Evolutionary conservation across 2,329 filamentous ascomycete genomes (phyloP).

Genomic region (Alternaria burnsii): DNA sequence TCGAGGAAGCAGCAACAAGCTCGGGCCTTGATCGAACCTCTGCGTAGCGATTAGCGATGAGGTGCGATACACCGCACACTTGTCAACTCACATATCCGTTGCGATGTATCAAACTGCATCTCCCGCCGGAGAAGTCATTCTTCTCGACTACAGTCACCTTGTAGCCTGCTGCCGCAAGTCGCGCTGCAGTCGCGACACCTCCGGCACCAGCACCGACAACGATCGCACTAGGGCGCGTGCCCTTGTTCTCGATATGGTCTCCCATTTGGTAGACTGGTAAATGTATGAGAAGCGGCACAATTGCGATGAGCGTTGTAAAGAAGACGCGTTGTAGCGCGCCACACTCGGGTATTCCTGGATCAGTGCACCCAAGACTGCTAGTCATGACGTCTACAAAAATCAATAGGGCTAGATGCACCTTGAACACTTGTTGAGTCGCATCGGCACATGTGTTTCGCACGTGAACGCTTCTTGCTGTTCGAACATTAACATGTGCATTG

Average conservation of each 20-base stretch:
- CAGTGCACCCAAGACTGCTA: conserved; percentile 10
- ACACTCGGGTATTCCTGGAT: conserved; percentile 18
- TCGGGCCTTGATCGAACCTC: conserved; percentile 80
- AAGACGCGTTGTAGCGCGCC: conserved; percentile 20
- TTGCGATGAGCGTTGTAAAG: conserved; percentile 10
- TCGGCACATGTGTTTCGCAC: conserved; percentile 5
- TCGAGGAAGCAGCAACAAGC: conserved; percentile 74
- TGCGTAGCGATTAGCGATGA: conserved; percentile 25
- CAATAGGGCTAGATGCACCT: conserved; percentile 8
- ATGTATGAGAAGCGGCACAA: background rate
- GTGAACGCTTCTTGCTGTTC: conserved; percentile 10
- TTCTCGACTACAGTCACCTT: conserved; percentile 81
- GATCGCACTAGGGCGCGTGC: conserved; percentile 37
- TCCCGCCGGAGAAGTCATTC: conserved; percentile 75
- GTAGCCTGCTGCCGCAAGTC: conserved; percentile 74
- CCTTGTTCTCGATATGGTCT: conserved; percentile 13
- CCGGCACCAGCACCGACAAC: conserved; percentile 72
- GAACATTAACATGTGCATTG: background rate
- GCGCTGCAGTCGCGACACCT: conserved; percentile 74
- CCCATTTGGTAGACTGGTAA: conserved; percentile 16
- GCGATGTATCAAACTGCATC: conserved; percentile 71
- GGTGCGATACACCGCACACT: background rate
- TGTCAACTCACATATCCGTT: conserved; percentile 61
- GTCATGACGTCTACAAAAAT: conserved; percentile 30
- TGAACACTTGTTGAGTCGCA: background rate